Evolutionary conservation across 108 stramenopile species (phyloP).

Genomic region (Pseudonitzschia multiseries): DNA sequence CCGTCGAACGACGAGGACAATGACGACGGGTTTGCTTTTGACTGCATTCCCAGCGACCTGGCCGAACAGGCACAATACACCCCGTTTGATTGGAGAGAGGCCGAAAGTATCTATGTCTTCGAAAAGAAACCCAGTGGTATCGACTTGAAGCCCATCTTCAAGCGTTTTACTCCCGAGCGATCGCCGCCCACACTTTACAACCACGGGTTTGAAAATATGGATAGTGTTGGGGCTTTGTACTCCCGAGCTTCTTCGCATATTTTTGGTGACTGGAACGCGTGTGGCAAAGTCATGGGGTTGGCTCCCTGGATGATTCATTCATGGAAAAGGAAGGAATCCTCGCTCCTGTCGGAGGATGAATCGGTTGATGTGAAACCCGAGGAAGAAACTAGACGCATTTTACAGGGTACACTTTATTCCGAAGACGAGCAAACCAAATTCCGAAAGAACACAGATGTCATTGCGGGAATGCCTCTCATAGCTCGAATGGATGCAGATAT

Average conservation of each 20-base stretch:
- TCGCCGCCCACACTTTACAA: conserved; percentile 65
- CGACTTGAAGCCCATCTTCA: conserved; percentile 71
- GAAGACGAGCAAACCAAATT: conserved; percentile 47
- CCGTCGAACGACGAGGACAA: conserved; percentile 14
- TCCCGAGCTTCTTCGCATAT: conserved; percentile 90
- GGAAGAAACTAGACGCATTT: conserved; percentile 39
- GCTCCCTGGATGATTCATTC: conserved; percentile 85
- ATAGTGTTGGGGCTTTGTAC: conserved; percentile 93
- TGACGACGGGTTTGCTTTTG: conserved; percentile 34
- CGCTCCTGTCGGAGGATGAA: conserved; percentile 15
- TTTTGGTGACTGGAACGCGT: conserved; percentile 96
- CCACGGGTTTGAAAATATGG: conserved; percentile 95
- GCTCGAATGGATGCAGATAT: conserved; percentile 76
- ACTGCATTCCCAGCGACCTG: conserved; percentile 78
- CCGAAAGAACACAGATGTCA: conserved; percentile 50
- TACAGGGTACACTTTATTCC: conserved; percentile 60
- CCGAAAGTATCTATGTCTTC: conserved; percentile 89
- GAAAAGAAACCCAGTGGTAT: conserved; percentile 43
- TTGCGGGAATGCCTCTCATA: conserved; percentile 64
- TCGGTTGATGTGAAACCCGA: conserved; percentile 32
- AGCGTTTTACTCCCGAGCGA: conserved; percentile 87
- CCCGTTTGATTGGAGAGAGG: conserved; percentile 88
- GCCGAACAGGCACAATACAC: conserved; percentile 42
- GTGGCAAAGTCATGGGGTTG: conserved; percentile 95
- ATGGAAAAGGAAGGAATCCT: conserved; percentile 55